Conservation (phyloP, 768 basidiomycete species). For the Paxillus ammoniavirescens region DNA sequence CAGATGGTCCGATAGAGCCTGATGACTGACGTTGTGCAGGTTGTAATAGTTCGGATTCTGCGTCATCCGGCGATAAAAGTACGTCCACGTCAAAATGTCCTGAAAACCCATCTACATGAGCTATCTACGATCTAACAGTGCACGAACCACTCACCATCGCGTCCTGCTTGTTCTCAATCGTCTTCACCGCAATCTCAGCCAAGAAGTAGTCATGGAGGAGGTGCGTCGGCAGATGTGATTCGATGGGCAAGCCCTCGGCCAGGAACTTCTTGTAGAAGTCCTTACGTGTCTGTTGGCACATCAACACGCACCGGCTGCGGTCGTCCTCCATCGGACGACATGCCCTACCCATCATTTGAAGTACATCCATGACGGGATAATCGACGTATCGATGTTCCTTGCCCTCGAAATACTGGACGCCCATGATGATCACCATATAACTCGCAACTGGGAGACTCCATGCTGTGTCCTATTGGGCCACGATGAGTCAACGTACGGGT, state of each 20-base stretch:
- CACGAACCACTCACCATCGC: conserved; percentile 63
- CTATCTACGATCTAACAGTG: background rate
- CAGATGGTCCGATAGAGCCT: conserved; percentile 92
- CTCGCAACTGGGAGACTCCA: conserved; percentile 94
- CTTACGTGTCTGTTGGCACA: conserved; percentile 97
- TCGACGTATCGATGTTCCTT: conserved; percentile 98
- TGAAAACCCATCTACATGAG: conserved; percentile 26
- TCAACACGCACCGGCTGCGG: conserved; percentile 89
- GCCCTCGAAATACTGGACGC: conserved; percentile 95
- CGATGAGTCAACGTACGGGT: background rate
- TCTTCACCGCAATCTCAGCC: conserved; percentile 97
- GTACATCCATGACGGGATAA: conserved; percentile 96
- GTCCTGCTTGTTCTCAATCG: conserved; percentile 99
- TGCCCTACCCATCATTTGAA: conserved; percentile 99
- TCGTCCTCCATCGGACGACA: conserved; percentile 89
- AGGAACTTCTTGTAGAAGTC: conserved; percentile 99
- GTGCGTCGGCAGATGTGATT: conserved; percentile 89
- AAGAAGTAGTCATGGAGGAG: conserved; percentile 96
- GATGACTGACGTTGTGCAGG: conserved; percentile 91
- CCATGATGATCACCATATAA: conserved; percentile 99
- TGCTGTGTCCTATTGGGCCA: conserved; percentile 70
- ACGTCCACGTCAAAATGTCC: conserved; percentile 99
- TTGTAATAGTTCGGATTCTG: conserved; percentile 98
- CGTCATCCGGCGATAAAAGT: conserved; percentile 96
- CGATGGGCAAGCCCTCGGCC: conserved; percentile 95